Evolutionary conservation across 768 basidiomycete species (phyloP).

Genomic region (Exidia glandulosa): DNA sequence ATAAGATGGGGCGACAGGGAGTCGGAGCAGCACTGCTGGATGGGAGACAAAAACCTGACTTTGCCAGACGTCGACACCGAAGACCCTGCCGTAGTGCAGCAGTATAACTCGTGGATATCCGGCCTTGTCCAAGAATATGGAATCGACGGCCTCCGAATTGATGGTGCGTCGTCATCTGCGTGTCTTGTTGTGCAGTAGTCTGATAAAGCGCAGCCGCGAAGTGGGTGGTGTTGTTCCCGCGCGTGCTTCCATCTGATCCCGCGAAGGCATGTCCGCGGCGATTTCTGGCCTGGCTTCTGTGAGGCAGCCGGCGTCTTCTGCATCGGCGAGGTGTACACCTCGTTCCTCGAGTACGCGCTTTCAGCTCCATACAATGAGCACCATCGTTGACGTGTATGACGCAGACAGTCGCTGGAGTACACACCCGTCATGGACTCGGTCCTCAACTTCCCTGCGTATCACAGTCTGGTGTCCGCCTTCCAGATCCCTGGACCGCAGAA

Average conservation of each 20-base stretch:
- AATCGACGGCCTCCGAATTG: constrained; percentile 83
- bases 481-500: constrained; percentile 59
- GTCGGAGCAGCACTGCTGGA: constrained; percentile 69
- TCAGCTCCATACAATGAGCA: not conserved
- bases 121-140: constrained; percentile 56
- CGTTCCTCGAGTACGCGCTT: constrained; percentile 34
- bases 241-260: constrained; percentile 15
- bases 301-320: constrained; percentile 72
- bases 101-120: constrained; percentile 60
- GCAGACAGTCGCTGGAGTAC: not conserved
- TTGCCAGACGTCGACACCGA: constrained; percentile 73
- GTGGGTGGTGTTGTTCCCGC: constrained; percentile 11
- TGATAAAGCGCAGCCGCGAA: constrained; percentile 18
- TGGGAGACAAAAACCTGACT: constrained; percentile 65
- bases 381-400: not conserved
- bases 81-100: constrained; percentile 47
- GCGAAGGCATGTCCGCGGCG: constrained; percentile 50
- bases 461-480: constrained; percentile 53
- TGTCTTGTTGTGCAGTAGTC: not conserved
- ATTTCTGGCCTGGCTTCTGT: constrained; percentile 72
- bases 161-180: constrained; percentile 29
- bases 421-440: constrained; percentile 41
- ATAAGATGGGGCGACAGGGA: constrained; percentile 61
- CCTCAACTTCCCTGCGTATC: constrained; percentile 62
- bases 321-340: constrained; percentile 67